phyloP scores from a whole-genome alignment of 208 protist genomes.

The Acanthamoeba lenticulata region DNA sequence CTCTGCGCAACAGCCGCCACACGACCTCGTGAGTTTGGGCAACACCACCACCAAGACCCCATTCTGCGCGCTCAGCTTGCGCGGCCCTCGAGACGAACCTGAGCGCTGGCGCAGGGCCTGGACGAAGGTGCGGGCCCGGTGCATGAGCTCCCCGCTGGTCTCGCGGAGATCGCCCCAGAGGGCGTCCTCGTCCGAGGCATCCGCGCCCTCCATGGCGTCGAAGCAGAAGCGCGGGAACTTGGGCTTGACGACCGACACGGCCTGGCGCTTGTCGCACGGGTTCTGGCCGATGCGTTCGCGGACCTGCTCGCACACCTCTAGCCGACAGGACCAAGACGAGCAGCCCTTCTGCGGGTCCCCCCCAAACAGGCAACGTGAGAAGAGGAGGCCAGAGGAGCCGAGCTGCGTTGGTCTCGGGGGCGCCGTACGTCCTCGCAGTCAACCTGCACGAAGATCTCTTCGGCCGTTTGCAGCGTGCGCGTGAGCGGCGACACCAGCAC shows the following conservation, averaged over 20 bases:
- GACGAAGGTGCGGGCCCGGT: neutral
- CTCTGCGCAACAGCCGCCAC: neutral
- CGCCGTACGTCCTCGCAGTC: neutral
- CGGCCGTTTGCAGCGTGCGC: neutral
- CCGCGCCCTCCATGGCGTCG: neutral
- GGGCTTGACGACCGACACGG: neutral
- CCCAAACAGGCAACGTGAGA: neutral
- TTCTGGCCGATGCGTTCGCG: constrained; percentile 18
- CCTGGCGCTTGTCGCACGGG: constrained; percentile 13
- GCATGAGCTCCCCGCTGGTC: neutral
- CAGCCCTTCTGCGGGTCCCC: neutral
- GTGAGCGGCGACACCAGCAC: constrained; percentile 49
- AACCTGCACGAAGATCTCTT: neutral
- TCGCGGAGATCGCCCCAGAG: neutral
- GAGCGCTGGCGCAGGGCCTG: neutral
- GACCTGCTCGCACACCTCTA: constrained; percentile 31
- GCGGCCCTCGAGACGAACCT: neutral
- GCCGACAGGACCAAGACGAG: neutral
- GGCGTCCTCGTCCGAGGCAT: neutral
- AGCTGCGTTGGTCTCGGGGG: neutral
- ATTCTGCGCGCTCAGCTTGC: too few relatives aligned
- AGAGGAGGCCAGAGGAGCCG: neutral
- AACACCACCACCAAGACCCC: too few relatives aligned
- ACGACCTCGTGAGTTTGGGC: neutral
- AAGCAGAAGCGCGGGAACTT: constrained; percentile 35